Percentiles rank a stretch among this genome's conserved stretches.
These are phyloP conservation scores for Yamadazyma philogaea DNA, from an alignment of 805 yeast genomes.

Conservation along the genomic window DNA sequence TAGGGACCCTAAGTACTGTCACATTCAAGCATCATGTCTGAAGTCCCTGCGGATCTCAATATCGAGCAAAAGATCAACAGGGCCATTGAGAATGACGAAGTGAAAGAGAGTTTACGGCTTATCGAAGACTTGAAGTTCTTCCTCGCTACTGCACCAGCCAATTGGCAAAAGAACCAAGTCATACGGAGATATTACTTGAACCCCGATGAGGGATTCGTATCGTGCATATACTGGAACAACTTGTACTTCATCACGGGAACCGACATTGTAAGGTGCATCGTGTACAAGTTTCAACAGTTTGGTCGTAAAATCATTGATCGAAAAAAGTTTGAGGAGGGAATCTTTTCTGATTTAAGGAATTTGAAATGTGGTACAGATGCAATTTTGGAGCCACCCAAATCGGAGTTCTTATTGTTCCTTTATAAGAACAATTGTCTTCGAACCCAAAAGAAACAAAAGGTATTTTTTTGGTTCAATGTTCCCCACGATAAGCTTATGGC, in stretches of 20 bases:
- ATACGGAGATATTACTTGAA: constrained; percentile 82
- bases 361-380: constrained; percentile 87
- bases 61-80: constrained; percentile 4
- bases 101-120: constrained; percentile 51
- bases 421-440: constrained; percentile 84
- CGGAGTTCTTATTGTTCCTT: constrained; percentile 77
- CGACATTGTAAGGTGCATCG: constrained; percentile 88
- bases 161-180: constrained; percentile 86
- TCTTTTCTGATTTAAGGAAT: constrained; percentile 84
- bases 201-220: constrained; percentile 87
- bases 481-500: constrained; percentile 90
- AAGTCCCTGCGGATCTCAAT: constrained; percentile 3
- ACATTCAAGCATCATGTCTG: constrained; percentile 3
- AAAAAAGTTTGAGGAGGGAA: constrained; percentile 95
- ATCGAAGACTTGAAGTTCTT: constrained; percentile 82
- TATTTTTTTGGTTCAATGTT: constrained; percentile 94
- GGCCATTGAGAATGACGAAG: constrained; percentile 12
- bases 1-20: background rate
- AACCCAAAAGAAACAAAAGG: constrained; percentile 96
- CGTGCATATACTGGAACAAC: constrained; percentile 90
- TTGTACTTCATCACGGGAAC: constrained; percentile 91
- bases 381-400: constrained; percentile 79
- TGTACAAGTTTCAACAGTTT: constrained; percentile 83
- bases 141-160: constrained; percentile 89
- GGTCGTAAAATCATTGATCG: constrained; percentile 83